Evolutionary conservation across 352 stramenopile species (phyloP).

Genomic region (Phytophthora ramorum): DNA sequence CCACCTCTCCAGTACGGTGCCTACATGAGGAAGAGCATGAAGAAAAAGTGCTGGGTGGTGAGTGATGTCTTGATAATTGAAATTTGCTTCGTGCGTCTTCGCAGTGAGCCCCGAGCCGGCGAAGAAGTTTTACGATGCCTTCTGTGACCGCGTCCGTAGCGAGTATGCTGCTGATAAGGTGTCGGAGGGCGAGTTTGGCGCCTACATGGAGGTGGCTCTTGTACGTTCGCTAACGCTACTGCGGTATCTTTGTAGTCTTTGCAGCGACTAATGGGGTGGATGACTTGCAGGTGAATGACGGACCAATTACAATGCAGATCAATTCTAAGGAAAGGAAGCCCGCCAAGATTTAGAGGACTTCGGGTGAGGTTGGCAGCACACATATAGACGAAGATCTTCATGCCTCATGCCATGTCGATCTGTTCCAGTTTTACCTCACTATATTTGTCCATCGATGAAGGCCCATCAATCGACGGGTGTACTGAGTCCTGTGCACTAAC

Average conservation of each 20-base stretch:
- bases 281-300: conserved; percentile 74
- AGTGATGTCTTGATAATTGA: background rate
- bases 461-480: background rate
- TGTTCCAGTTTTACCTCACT: conserved; percentile 3
- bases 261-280: conserved; percentile 10
- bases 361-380: conserved; percentile 4
- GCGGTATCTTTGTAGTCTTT: background rate
- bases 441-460: conserved; percentile 18
- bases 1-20: conserved; percentile 76
- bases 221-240: conserved; percentile 36
- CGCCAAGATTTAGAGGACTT: conserved; percentile 44
- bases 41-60: background rate
- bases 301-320: conserved; percentile 85
- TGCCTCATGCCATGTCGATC: background rate
- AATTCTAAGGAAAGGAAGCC: conserved; percentile 81
- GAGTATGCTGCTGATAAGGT: conserved; percentile 73
- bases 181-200: conserved; percentile 79
- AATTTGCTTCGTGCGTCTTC: background rate
- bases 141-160: conserved; percentile 71
- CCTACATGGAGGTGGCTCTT: conserved; percentile 89
- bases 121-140: conserved; percentile 80
- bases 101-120: conserved; percentile 71
- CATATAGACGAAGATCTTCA: conserved; percentile 15
- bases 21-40: background rate
- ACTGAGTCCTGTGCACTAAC: background rate